A percentile compares a stretch with the other conserved stretches of the same genome.
Evolutionary conservation across 192 early-diverging fungal genomes (phyloP).

Genomic region (Coemansia sp.): DNA sequence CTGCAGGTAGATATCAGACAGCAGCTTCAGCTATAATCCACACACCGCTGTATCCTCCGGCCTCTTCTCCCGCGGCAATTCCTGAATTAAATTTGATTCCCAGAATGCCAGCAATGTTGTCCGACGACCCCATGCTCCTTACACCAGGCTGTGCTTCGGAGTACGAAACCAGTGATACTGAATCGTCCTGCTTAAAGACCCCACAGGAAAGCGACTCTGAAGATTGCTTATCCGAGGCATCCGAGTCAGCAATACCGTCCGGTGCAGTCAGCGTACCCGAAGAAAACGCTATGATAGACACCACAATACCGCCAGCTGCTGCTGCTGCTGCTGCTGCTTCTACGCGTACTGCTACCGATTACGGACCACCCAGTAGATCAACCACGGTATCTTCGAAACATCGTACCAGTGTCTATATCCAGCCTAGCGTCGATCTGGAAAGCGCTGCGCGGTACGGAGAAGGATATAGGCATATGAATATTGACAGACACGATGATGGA

Average conservation of each 20-base stretch:
- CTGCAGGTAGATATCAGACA: not conserved
- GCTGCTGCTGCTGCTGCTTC: not conserved
- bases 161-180: constrained; percentile 41
- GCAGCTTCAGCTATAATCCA: not conserved
- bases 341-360: constrained; percentile 4
- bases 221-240: not conserved
- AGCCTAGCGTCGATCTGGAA: constrained; percentile 33
- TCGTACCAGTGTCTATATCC: constrained; percentile 40
- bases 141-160: constrained; percentile 2
- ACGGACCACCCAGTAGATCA: constrained; percentile 22
- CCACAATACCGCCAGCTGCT: not conserved
- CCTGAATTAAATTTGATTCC: not conserved
- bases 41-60: not conserved
- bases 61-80: not conserved
- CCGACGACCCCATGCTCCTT: not conserved
- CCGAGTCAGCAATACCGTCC: not conserved
- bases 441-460: constrained; percentile 48
- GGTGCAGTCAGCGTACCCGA: not conserved
- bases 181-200: constrained; percentile 38
- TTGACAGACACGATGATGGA: constrained; percentile 46
- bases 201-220: constrained; percentile 37
- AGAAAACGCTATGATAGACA: not conserved
- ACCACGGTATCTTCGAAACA: constrained; percentile 12
- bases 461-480: constrained; percentile 47
- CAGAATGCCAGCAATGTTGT: not conserved